Conservation (phyloP, 1,284 basidiomycete species). For the Malassezia sympodialis region DNA sequence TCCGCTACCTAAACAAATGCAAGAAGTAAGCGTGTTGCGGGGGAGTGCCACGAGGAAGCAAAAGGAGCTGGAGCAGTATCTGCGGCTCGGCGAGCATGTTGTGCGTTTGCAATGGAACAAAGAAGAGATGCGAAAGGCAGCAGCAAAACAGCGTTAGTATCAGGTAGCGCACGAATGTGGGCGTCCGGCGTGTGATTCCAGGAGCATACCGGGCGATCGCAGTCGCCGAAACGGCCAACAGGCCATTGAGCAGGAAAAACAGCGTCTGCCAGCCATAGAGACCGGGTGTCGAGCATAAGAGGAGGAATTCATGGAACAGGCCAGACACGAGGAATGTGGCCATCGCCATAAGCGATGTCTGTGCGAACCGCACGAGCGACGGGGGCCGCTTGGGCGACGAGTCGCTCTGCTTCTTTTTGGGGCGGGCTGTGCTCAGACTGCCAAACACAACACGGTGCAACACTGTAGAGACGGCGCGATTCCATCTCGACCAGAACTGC, state of each 20-base stretch:
- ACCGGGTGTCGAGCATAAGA: slow-evolving; percentile 23
- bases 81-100: slow-evolving; percentile 43
- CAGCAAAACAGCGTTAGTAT: slow-evolving; percentile 34
- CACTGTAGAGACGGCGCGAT: slow-evolving; percentile 43
- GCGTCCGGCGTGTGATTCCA: slow-evolving; percentile 30
- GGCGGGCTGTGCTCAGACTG: slow-evolving; percentile 23
- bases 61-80: slow-evolving; percentile 18
- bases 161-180: slow-evolving; percentile 24
- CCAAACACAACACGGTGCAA: slow-evolving; percentile 47
- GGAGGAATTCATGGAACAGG: slow-evolving; percentile 44
- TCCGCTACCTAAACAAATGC: slow-evolving; percentile 33
- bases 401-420: slow-evolving; percentile 27
- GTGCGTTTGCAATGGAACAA: slow-evolving; percentile 33
- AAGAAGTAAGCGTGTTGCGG: slow-evolving; percentile 25
- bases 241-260: slow-evolving; percentile 43
- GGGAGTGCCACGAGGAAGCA: neutral
- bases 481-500: slow-evolving; percentile 47
- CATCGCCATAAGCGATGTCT: slow-evolving; percentile 29
- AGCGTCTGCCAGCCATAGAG: slow-evolving; percentile 38
- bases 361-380: slow-evolving; percentile 25
- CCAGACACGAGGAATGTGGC: slow-evolving; percentile 42
- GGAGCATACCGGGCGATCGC: slow-evolving; percentile 37
- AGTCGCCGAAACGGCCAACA: slow-evolving; percentile 36
- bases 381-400: slow-evolving; percentile 15
- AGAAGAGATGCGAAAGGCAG: slow-evolving; percentile 37